Evolutionary conservation across 1,284 basidiomycete species (phyloP).

Genomic region (Ustilago nuda): DNA sequence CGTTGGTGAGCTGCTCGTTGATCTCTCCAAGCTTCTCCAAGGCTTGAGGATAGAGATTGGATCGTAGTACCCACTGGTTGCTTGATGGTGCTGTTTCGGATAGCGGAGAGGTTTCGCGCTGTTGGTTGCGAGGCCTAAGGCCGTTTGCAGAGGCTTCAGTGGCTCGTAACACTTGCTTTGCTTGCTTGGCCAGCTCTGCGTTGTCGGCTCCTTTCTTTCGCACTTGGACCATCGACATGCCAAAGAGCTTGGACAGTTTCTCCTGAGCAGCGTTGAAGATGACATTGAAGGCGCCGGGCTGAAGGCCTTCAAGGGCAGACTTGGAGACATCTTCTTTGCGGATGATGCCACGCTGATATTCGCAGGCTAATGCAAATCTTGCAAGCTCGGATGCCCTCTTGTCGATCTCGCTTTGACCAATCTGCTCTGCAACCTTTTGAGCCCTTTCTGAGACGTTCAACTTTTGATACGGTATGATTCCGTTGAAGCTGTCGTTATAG

Average conservation of each 20-base stretch:
- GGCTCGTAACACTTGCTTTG: slow-evolving; percentile 28
- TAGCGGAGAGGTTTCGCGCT: slow-evolving; percentile 9
- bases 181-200: slow-evolving; percentile 39
- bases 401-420: slow-evolving; percentile 41
- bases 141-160: slow-evolving; percentile 37
- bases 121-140: slow-evolving; percentile 20
- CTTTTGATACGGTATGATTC: neutral
- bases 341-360: slow-evolving; percentile 43
- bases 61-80: slow-evolving; percentile 37
- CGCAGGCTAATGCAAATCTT: slow-evolving; percentile 54
- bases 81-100: slow-evolving; percentile 17
- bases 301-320: slow-evolving; percentile 35
- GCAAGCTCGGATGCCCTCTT: slow-evolving; percentile 55
- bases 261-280: slow-evolving; percentile 60
- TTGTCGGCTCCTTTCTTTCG: slow-evolving; percentile 55
- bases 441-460: slow-evolving; percentile 30
- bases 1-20: slow-evolving; percentile 24
- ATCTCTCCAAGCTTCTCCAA: slow-evolving; percentile 14
- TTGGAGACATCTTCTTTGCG: slow-evolving; percentile 48
- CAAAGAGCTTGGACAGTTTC: slow-evolving; percentile 51
- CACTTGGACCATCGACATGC: slow-evolving; percentile 55
- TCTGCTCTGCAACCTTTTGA: slow-evolving; percentile 26
- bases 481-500: neutral
- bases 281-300: slow-evolving; percentile 37
- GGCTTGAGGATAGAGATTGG: slow-evolving; percentile 14